Evolutionary conservation across 2,329 filamentous ascomycete species (phyloP).

Genomic region (Hypoxylon sp.): DNA sequence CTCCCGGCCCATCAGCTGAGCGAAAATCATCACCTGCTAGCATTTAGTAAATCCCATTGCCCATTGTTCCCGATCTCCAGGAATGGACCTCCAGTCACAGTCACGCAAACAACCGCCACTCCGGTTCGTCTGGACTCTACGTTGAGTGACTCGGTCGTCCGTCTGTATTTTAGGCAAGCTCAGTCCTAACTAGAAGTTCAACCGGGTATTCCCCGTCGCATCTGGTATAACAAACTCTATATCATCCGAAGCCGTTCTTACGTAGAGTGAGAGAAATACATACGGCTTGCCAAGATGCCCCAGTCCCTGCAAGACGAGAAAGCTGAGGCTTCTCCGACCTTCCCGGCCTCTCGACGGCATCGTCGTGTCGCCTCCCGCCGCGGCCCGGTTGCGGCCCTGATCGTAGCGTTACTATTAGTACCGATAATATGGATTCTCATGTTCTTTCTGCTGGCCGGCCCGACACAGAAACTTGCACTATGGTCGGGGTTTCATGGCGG

Average conservation of each 20-base stretch:
- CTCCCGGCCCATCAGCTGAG: background rate
- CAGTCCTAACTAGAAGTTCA: slow-evolving; percentile 7
- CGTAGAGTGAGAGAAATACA: slow-evolving; percentile 1
- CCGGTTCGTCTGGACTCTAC: slow-evolving; percentile 14
- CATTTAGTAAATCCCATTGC: too few relatives aligned
- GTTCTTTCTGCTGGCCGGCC: slow-evolving; percentile 12
- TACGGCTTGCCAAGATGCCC: slow-evolving; percentile 20
- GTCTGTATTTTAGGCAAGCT: slow-evolving; percentile 6
- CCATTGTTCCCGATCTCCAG: slow-evolving; percentile 5
- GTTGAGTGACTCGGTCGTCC: slow-evolving; percentile 28
- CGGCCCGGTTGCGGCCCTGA: slow-evolving; percentile 6
- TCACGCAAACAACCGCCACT: slow-evolving; percentile 13
- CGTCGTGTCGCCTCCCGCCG: slow-evolving; percentile 5
- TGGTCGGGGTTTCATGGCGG: slow-evolving; percentile 17
- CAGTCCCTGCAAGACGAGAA: slow-evolving; percentile 20
- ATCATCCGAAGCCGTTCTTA: background rate
- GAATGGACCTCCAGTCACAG: slow-evolving; percentile 30
- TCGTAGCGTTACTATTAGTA: slow-evolving; percentile 13
- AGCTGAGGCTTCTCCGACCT: slow-evolving; percentile 17
- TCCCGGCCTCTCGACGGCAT: slow-evolving; percentile 9
- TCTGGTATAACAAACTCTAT: slow-evolving; percentile 8
- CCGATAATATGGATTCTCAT: slow-evolving; percentile 21
- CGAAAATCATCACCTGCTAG: background rate
- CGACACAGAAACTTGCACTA: slow-evolving; percentile 16
- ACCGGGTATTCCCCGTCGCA: background rate